Evolutionary conservation across 345 rosid genomes (phyloP), one percentile per base, ranked within the genome.

Genomic region (Aquilaria sinensis): DNA sequence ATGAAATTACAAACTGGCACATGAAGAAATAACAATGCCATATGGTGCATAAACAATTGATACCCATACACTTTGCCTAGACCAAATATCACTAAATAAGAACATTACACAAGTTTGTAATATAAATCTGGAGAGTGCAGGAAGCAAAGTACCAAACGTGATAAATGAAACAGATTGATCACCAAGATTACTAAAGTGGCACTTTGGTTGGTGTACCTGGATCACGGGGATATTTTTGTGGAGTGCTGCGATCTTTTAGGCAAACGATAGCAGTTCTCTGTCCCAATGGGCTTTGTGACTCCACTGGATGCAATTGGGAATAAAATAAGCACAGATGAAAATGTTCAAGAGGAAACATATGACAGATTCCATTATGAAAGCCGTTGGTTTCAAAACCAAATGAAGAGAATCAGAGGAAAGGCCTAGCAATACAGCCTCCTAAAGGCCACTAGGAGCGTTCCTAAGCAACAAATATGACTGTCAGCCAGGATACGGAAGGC

Each of bases 221-320:
- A 67, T 78, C 80, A 52, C 94, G 92, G 0, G 97, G 94, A 77
- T 85, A 93, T 59, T 78, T 83, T 78, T 62, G 67, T 51, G 92
- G 94, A 0, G 96, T 87, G 7, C 74, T 74, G 43, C 47, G 77
- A 71, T 73, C 75, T 85, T 93, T 90, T 58, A 80, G 67, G 73
- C 89, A 90, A 56, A 88, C 62, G 31, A 90, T 73, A n/a, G 94
- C 92, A 62, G 92, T 93, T 69, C 90, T 64, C 75, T 77, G 92
- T 63, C 97, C 97, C 37, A 72, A 77, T 60, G 92, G 94, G 74
- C 97, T 78, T 64, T 81, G 89, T 52, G 98, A 93, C 75, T 88
- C 85, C 68, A 90, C 98, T 93, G 79, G 67, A 84, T 9, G 56
- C 10, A 61, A 33, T 32, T 53, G 51, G 74, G 13, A 37, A 68